Conservation (phyloP, 116 monocot species). For the Posidonia oceanica region DNA sequence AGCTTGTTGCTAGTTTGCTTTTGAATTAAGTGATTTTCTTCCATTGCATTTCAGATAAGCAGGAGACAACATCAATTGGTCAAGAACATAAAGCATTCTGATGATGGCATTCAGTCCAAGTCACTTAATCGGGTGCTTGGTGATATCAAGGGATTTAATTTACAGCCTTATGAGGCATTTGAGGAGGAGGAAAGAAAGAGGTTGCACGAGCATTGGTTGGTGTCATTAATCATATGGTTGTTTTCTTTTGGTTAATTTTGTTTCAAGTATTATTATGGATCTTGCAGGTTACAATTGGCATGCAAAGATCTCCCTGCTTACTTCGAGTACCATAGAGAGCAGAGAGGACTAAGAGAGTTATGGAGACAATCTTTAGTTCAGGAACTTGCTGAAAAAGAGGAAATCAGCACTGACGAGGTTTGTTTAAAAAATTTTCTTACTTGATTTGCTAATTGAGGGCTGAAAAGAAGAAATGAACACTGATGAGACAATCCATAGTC, state of each 20-base stretch:
- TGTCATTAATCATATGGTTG: background rate
- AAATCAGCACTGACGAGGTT: constrained; percentile 16
- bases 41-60: constrained; percentile 40
- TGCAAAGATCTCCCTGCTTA: constrained; percentile 26
- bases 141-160: constrained; percentile 41
- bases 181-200: constrained; percentile 46
- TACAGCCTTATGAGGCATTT: constrained; percentile 41
- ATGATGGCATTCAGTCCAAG: constrained; percentile 50
- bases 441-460: no score
- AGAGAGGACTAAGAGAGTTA: constrained; percentile 16
- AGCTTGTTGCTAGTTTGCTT: no score
- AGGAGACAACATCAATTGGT: constrained; percentile 42
- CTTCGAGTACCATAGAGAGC: constrained; percentile 20
- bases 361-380: constrained; percentile 17
- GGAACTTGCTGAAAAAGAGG: constrained; percentile 25
- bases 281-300: constrained; percentile 30
- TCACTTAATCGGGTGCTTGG: constrained; percentile 48
- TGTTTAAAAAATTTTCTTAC: background rate
- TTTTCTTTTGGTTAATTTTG: background rate
- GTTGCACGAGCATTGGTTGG: constrained; percentile 57
- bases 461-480: no score
- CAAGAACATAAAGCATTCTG: constrained; percentile 51
- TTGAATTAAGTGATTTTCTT: background rate
- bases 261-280: background rate
- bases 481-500: no score